Conservation (phyloP, 176 grass and related monocot species). For the Raddia guianensis region DNA sequence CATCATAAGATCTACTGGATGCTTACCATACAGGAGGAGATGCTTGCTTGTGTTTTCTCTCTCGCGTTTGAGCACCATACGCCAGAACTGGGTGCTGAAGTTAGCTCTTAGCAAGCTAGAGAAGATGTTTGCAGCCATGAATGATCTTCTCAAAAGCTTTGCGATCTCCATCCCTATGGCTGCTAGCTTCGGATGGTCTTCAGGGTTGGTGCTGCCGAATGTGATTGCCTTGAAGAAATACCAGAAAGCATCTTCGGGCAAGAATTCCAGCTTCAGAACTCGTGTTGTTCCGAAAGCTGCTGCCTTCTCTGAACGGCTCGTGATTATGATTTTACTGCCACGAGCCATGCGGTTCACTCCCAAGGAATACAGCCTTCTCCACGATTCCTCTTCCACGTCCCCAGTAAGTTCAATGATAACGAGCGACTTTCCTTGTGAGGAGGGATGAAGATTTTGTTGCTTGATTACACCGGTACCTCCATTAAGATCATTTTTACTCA, state of each 20-base stretch:
- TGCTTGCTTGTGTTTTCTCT: too few species aligned
- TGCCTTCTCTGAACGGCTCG: background rate
- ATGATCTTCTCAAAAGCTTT: too few species aligned
- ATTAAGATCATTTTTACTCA: too few species aligned
- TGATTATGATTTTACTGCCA: conserved; percentile 39
- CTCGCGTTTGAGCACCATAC: too few species aligned
- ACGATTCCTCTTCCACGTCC: background rate
- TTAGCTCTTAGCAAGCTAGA: too few species aligned
- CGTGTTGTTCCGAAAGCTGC: background rate
- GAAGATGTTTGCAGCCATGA: too few species aligned
- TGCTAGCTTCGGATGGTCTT: background rate
- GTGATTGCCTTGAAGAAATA: conserved; percentile 42
- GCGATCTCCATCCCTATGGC: conserved; percentile 9
- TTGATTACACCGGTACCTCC: too few species aligned
- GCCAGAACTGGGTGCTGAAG: too few species aligned
- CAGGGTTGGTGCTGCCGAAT: background rate
- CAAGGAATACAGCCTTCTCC: background rate
- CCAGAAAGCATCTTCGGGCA: conserved; percentile 29
- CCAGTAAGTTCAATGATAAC: background rate
- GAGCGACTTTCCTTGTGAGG: background rate
- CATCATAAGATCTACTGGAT: too few species aligned
- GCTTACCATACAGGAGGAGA: too few species aligned
- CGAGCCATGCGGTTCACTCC: background rate
- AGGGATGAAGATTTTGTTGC: too few species aligned
- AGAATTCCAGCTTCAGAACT: background rate